phyloP scores from a whole-genome alignment of 1,284 basidiomycete species.

The Boletus semigastroideus region DNA sequence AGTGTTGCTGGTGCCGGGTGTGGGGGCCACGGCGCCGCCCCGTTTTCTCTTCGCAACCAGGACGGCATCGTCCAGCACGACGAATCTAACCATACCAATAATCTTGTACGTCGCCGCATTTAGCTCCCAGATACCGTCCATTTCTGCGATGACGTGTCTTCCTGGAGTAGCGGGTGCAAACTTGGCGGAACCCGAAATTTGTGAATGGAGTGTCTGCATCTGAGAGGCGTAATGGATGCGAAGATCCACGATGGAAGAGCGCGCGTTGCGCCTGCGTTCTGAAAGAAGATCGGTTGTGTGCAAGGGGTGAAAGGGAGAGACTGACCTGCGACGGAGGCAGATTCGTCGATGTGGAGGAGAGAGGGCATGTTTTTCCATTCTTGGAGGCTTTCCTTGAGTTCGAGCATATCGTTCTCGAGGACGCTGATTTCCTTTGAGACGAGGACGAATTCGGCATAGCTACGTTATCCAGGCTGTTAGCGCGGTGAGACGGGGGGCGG shows the following conservation, averaged over 20 bases:
- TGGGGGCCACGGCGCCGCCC: conserved; percentile 36
- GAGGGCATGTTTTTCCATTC: conserved; percentile 97
- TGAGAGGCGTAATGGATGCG: conserved; percentile 93
- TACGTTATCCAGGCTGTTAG: conserved; percentile 33
- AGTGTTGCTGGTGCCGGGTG: conserved; percentile 26
- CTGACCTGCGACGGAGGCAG: conserved; percentile 53
- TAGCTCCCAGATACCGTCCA: conserved; percentile 81
- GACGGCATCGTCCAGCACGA: conserved; percentile 89
- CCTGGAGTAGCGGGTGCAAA: conserved; percentile 90
- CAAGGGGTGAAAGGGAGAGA: conserved; percentile 14
- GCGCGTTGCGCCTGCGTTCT: conserved; percentile 67
- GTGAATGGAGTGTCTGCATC: conserved; percentile 87
- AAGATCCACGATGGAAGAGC: conserved; percentile 91
- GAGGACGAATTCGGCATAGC: conserved; percentile 94
- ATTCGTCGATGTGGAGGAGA: conserved; percentile 86
- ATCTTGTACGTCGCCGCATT: conserved; percentile 97
- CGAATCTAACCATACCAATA: conserved; percentile 84
- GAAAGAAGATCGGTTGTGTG: conserved; percentile 10
- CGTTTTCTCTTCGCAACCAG: conserved; percentile 76
- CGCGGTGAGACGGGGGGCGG: not conserved
- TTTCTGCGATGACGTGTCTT: conserved; percentile 87
- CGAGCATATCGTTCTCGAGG: conserved; percentile 97
- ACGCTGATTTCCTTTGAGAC: conserved; percentile 97
- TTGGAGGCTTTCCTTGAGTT: conserved; percentile 89
- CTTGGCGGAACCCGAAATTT: conserved; percentile 96